phyloP scores from a whole-genome alignment of 2,329 filamentous ascomycete species.

The Westerdykella aurantiaca region DNA sequence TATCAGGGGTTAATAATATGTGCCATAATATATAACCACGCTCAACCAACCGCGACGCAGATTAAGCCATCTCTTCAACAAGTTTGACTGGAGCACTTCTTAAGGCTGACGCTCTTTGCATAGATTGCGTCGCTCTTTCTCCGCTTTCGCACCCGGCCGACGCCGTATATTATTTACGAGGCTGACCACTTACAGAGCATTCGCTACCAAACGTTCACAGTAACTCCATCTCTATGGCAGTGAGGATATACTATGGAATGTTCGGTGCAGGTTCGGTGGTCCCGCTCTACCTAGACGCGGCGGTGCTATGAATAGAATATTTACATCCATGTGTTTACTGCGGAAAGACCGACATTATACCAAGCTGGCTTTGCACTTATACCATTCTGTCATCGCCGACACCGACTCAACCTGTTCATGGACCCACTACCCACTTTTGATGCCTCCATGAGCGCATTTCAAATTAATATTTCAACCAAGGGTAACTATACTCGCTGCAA shows the following conservation, averaged over 20 bases:
- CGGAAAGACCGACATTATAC: background rate
- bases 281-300: constrained; percentile 1
- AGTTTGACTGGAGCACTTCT: constrained; percentile 1
- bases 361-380: background rate
- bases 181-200: constrained; percentile 3
- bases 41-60: constrained; percentile 1
- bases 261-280: background rate
- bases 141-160: no score
- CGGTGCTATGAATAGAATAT: constrained; percentile 7
- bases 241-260: constrained; percentile 5
- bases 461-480: background rate
- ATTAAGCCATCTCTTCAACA: constrained; percentile 5
- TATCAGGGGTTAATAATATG: constrained; percentile 4
- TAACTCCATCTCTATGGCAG: background rate
- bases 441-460: background rate
- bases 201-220: constrained; percentile 8
- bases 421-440: background rate
- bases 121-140: constrained; percentile 5
- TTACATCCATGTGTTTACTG: constrained; percentile 1
- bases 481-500: background rate
- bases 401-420: background rate
- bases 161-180: constrained; percentile 10
- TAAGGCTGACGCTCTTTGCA: constrained; percentile 7
- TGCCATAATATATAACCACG: constrained; percentile 7
- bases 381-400: background rate